These are phyloP conservation scores for Xylaria nigripes DNA, from an alignment of 495 filamentous ascomycete genomes.

Conservation along the genomic window DNA sequence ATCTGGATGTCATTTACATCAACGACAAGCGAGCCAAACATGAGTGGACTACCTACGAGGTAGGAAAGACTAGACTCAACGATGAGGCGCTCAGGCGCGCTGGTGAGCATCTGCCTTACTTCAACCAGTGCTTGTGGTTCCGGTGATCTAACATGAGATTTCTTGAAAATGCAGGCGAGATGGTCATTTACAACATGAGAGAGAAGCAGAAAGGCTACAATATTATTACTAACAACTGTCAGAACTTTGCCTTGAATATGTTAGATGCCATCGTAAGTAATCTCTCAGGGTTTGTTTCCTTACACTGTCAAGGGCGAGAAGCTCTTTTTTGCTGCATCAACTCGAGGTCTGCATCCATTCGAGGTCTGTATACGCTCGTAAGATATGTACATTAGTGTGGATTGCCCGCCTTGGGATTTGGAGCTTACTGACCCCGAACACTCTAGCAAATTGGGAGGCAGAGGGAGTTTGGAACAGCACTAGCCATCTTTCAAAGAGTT, in stretches of 20 bases:
- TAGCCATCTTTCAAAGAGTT: slow-evolving; percentile 33
- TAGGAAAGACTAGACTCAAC: slow-evolving; percentile 40
- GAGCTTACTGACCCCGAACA: not conserved
- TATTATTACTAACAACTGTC: slow-evolving; percentile 43
- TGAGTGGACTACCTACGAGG: slow-evolving; percentile 33
- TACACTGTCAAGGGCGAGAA: not conserved
- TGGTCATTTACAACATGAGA: slow-evolving; percentile 38
- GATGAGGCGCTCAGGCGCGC: slow-evolving; percentile 38
- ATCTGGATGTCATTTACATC: slow-evolving; percentile 39
- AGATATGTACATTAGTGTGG: not conserved
- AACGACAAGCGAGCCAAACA: slow-evolving; percentile 27
- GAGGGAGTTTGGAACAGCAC: slow-evolving; percentile 33
- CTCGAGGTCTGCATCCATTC: no score
- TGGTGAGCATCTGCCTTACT: slow-evolving; percentile 17
- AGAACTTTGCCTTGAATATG: slow-evolving; percentile 37
- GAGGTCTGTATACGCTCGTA: not conserved
- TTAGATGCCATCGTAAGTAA: slow-evolving; percentile 30
- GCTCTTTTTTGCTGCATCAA: not conserved
- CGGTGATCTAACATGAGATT: not conserved
- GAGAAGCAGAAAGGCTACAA: slow-evolving; percentile 34
- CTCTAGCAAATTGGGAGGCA: slow-evolving; percentile 28
- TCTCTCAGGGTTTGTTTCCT: not conserved
- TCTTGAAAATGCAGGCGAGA: slow-evolving; percentile 24
- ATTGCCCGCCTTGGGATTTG: not conserved
- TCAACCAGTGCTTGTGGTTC: not conserved